Evolutionary conservation across 1,139 yeast species (phyloP).

Genomic region (Protomyces inouyei): DNA sequence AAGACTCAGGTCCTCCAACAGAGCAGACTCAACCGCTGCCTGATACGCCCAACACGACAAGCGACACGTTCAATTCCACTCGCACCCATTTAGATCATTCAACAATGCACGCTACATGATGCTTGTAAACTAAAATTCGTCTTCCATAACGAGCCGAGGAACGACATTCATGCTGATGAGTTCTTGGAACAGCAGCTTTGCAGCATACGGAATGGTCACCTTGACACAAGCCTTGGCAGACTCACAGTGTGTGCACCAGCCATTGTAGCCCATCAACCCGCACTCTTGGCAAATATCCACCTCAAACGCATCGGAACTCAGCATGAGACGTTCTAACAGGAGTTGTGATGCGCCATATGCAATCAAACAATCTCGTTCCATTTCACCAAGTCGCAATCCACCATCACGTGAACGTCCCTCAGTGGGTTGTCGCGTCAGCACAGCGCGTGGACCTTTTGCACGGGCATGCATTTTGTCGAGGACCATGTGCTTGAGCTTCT

Average conservation of each 20-base stretch:
- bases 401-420: conserved; percentile 99
- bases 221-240: conserved; percentile 78
- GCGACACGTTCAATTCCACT: background rate
- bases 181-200: conserved; percentile 92
- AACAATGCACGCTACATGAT: background rate
- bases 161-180: conserved; percentile 96
- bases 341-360: conserved; percentile 98
- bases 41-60: background rate
- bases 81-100: background rate
- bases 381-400: conserved; percentile 97
- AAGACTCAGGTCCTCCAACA: background rate
- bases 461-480: conserved; percentile 99
- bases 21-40: background rate
- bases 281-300: conserved; percentile 91
- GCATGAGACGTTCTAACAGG: conserved; percentile 87
- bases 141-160: conserved; percentile 84
- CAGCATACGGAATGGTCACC: conserved; percentile 98
- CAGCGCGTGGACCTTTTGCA: conserved; percentile 99
- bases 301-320: conserved; percentile 95
- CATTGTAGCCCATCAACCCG: conserved; percentile 97
- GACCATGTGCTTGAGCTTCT: conserved; percentile 97
- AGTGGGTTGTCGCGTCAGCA: conserved; percentile 95
- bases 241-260: conserved; percentile 96
- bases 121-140: conserved; percentile 41
- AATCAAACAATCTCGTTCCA: conserved; percentile 99